Percentiles rank a stretch among this genome's conserved stretches.
These are phyloP conservation scores for Fusarium sp. DNA, from an alignment of 2,329 filamentous ascomycete genomes.

Conservation along the genomic window DNA sequence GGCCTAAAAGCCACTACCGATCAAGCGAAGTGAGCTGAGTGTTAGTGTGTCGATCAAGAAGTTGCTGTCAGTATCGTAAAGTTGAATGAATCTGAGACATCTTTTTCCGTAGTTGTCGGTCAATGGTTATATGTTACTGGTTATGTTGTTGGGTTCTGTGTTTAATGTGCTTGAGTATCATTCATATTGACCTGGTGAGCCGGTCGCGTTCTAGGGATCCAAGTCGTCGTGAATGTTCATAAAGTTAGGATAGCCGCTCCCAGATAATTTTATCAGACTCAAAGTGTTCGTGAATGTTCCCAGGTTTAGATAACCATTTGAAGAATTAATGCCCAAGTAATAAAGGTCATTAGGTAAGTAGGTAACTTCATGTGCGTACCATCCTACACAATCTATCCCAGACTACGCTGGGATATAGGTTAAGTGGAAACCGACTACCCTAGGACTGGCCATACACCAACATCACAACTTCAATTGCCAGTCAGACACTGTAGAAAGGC, in stretches of 20 bases:
- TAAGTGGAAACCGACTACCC: no score
- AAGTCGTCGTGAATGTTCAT: no score
- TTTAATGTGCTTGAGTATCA: not conserved
- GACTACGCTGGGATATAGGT: no score
- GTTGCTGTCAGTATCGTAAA: not conserved
- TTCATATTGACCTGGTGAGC: not conserved
- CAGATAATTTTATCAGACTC: no score
- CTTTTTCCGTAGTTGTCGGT: not conserved
- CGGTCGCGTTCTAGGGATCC: not conserved
- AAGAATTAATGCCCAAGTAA: no score
- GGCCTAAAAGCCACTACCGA: slow-evolving; percentile 1
- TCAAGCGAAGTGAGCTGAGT: slow-evolving; percentile 28
- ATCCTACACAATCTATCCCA: no score
- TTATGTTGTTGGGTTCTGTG: not conserved
- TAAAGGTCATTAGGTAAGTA: no score
- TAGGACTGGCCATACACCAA: not conserved
- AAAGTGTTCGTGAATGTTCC: no score
- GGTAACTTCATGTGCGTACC: no score
- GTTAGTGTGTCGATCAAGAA: slow-evolving; percentile 2
- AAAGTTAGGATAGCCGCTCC: no score
- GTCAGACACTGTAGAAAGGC: not conserved
- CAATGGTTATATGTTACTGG: not conserved
- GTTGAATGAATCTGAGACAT: not conserved
- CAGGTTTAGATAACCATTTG: no score
- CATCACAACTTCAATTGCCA: not conserved